phyloP scores from a whole-genome alignment of 2,329 filamentous ascomycete species.

The Calonectria naviculata region DNA sequence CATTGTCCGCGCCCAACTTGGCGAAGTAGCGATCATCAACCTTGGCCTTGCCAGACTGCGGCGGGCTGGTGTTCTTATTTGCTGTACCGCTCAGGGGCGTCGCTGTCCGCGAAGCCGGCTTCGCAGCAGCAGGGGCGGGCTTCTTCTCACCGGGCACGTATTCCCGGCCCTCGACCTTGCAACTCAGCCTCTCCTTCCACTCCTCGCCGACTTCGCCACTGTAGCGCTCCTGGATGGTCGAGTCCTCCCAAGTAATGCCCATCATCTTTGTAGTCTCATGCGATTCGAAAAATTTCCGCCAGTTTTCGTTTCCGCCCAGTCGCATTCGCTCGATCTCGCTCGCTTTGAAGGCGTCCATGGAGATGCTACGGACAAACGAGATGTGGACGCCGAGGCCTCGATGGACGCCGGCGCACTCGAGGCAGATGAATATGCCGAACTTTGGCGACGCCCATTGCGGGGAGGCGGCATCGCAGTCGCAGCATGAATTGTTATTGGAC shows the following conservation, averaged over 20 bases:
- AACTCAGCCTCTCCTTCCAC: constrained; percentile 90
- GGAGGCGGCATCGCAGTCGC: constrained; percentile 94
- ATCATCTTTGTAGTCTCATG: constrained; percentile 74
- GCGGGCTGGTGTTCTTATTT: constrained; percentile 53
- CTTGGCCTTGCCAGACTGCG: constrained; percentile 62
- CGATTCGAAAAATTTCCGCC: constrained; percentile 87
- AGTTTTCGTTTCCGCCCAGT: constrained; percentile 87
- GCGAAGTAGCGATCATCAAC: constrained; percentile 93
- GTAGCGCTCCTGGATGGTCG: constrained; percentile 91
- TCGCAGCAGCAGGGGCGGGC: constrained; percentile 45
- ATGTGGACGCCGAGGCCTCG: constrained; percentile 97
- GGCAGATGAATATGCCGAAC: constrained; percentile 98
- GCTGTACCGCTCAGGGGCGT: constrained; percentile 55
- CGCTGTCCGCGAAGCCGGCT: constrained; percentile 50
- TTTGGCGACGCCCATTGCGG: constrained; percentile 99
- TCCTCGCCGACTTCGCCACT: constrained; percentile 92
- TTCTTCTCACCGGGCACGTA: constrained; percentile 81
- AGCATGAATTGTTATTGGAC: constrained; percentile 89
- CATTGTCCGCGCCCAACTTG: constrained; percentile 85
- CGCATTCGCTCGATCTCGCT: constrained; percentile 95
- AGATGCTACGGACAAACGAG: constrained; percentile 96
- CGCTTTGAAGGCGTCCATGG: constrained; percentile 98
- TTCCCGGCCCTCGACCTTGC: constrained; percentile 88
- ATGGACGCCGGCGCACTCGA: constrained; percentile 94
- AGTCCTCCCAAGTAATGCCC: constrained; percentile 83